Evolutionary conservation across 345 rosid genomes (phyloP).

Genomic region (Litchi chinensis): DNA sequence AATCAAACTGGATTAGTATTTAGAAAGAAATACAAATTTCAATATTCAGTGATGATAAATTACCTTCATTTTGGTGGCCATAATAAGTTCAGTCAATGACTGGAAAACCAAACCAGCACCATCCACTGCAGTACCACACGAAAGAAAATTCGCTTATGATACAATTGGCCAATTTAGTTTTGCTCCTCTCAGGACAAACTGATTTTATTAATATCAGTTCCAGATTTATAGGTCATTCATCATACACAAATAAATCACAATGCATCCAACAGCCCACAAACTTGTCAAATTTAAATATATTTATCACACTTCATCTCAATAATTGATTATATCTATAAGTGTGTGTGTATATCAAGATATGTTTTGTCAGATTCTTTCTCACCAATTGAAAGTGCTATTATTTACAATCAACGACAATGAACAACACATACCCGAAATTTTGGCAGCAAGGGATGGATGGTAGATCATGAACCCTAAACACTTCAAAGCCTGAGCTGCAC

Average conservation of each 20-base stretch:
- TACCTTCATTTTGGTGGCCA: conserved; percentile 52
- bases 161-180: no score
- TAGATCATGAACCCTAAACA: conserved; percentile 60
- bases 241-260: no score
- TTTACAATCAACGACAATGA: background rate
- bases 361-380: background rate
- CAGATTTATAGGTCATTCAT: no score
- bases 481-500: conserved; percentile 63
- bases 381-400: background rate
- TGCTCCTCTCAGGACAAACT: no score
- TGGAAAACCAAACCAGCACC: conserved; percentile 35
- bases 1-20: background rate
- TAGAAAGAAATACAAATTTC: background rate
- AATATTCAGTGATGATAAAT: background rate
- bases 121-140: conserved; percentile 31
- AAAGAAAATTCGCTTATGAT: background rate
- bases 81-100: conserved; percentile 43
- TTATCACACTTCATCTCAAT: no score
- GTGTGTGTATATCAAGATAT: no score
- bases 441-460: conserved; percentile 43
- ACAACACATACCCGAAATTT: conserved; percentile 34
- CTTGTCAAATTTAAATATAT: no score
- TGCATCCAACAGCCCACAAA: no score
- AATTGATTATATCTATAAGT: no score
- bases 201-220: no score